A percentile compares a stretch with the other conserved stretches of the same genome.
Conservation (phyloP, 2,329 filamentous ascomycete genomes). For the Stylonectria norvegica region DNA sequence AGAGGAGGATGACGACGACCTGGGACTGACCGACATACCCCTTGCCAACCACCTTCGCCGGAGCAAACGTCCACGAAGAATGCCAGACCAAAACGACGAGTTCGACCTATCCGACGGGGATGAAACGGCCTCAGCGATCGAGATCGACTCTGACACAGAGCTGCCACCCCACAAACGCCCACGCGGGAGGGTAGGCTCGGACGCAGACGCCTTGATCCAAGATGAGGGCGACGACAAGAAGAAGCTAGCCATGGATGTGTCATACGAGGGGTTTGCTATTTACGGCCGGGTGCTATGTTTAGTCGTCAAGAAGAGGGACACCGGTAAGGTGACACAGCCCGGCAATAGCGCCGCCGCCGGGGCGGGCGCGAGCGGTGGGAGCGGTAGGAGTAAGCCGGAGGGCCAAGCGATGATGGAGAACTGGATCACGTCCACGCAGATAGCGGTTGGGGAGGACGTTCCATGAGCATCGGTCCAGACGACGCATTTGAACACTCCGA, state of each 20-base stretch:
- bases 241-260: slow-evolving; percentile 80
- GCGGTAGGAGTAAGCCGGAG: slow-evolving; percentile 27
- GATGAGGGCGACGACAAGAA: slow-evolving; percentile 71
- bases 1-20: slow-evolving; percentile 46
- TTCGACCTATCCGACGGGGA: slow-evolving; percentile 32
- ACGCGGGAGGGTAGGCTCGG: slow-evolving; percentile 29
- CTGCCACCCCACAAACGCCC: slow-evolving; percentile 46
- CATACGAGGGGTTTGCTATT: slow-evolving; percentile 94
- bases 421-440: slow-evolving; percentile 78
- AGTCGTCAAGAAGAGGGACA: slow-evolving; percentile 74
- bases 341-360: slow-evolving; percentile 28
- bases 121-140: slow-evolving; percentile 35
- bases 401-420: slow-evolving; percentile 76
- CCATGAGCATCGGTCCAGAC: slow-evolving; percentile 32
- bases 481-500: not conserved
- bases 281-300: slow-evolving; percentile 90
- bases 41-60: slow-evolving; percentile 19
- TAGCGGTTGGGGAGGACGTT: slow-evolving; percentile 42
- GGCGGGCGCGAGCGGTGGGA: slow-evolving; percentile 29
- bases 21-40: slow-evolving; percentile 36
- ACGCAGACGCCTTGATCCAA: slow-evolving; percentile 29
- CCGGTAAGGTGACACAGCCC: slow-evolving; percentile 40
- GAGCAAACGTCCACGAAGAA: slow-evolving; percentile 30
- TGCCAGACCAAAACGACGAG: slow-evolving; percentile 27
- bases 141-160: slow-evolving; percentile 38